phyloP scores from a whole-genome alignment of 805 yeast species.

The Candida sonorensis region DNA sequence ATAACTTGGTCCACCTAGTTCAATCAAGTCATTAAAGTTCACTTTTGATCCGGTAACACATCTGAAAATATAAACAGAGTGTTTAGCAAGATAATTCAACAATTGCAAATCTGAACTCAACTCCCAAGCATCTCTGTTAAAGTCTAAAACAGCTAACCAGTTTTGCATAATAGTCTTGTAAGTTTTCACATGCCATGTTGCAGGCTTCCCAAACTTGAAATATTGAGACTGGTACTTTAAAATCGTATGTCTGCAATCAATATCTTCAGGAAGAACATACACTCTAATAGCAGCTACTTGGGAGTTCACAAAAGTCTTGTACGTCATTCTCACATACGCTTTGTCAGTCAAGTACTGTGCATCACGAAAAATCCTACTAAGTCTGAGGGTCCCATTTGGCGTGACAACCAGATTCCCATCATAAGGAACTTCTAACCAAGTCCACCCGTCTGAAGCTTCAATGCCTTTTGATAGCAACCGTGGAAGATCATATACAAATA shows the following conservation, averaged over 20 bases:
- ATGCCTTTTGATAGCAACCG: constrained; percentile 29
- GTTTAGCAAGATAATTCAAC: constrained; percentile 2
- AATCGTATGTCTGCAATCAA: constrained; percentile 27
- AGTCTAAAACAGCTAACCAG: constrained; percentile 39
- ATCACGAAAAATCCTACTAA: constrained; percentile 25
- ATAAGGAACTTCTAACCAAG: constrained; percentile 47
- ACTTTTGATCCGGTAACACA: neutral
- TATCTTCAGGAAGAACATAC: constrained; percentile 42
- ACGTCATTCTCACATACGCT: constrained; percentile 40
- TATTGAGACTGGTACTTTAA: constrained; percentile 28
- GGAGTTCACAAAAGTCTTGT: constrained; percentile 18
- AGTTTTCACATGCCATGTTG: constrained; percentile 27
- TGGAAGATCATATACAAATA: constrained; percentile 40
- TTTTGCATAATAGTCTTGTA: constrained; percentile 28
- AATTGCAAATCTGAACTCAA: constrained; percentile 6
- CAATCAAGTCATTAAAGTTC: neutral
- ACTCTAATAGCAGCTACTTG: constrained; percentile 32
- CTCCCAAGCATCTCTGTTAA: constrained; percentile 32
- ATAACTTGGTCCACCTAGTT: no score
- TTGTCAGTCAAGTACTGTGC: constrained; percentile 37
- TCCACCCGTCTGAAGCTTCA: constrained; percentile 41
- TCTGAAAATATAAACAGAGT: constrained; percentile 11
- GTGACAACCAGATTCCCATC: constrained; percentile 8
- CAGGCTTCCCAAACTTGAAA: constrained; percentile 28
- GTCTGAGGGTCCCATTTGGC: no score